Percentiles rank a stretch among this genome's conserved stretches.
phyloP scores from a whole-genome alignment of 2,329 filamentous ascomycete genomes.

The Xylariaceae sp. region DNA sequence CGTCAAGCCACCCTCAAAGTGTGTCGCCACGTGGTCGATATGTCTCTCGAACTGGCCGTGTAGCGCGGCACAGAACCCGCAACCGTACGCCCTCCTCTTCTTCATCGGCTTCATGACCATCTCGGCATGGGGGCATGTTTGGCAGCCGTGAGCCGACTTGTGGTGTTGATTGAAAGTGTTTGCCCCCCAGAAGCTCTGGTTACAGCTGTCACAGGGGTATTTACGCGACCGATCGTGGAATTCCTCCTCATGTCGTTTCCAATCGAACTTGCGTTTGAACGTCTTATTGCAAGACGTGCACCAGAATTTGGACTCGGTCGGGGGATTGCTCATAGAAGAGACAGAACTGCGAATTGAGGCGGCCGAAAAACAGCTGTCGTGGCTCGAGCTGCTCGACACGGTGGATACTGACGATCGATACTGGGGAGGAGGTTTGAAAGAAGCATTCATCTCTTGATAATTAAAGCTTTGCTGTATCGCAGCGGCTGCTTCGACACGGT shows the following conservation, averaged over 20 bases:
- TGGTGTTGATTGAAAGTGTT: constrained; percentile 66
- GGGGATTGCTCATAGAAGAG: constrained; percentile 22
- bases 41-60: constrained; percentile 60
- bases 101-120: constrained; percentile 57
- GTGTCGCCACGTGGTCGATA: constrained; percentile 62
- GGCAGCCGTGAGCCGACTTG: constrained; percentile 59
- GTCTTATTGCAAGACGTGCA: constrained; percentile 54
- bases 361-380: constrained; percentile 30
- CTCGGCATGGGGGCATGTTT: constrained; percentile 60
- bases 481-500: constrained; percentile 14
- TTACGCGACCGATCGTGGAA: constrained; percentile 65
- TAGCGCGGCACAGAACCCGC: constrained; percentile 61
- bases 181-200: constrained; percentile 62
- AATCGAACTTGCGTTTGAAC: constrained; percentile 63
- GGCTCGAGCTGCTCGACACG: constrained; percentile 28
- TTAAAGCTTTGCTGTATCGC: constrained; percentile 25
- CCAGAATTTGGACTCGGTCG: constrained; percentile 29
- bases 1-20: constrained; percentile 59
- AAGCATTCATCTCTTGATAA: constrained; percentile 24
- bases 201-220: constrained; percentile 63
- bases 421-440: constrained; percentile 18
- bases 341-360: constrained; percentile 27
- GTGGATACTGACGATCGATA: constrained; percentile 30
- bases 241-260: constrained; percentile 65
- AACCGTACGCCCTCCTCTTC: constrained; percentile 63